Conservation (phyloP, 805 yeast genomes). For the Saturnispora bothae region DNA sequence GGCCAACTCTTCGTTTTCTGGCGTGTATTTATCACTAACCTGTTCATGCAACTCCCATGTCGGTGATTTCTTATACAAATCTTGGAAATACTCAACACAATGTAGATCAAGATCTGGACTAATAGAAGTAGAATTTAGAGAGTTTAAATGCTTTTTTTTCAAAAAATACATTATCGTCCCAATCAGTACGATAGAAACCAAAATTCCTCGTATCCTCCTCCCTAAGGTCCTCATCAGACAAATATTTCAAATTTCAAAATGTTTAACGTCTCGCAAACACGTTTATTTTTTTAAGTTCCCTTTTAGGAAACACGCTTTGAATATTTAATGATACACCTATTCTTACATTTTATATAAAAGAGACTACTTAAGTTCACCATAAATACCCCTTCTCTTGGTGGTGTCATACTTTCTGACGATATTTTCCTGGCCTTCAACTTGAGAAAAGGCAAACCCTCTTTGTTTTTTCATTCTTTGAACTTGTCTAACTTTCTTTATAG, state of each 20-base stretch:
- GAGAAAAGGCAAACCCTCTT: slow-evolving; percentile 97
- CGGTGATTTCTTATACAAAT: slow-evolving; percentile 28
- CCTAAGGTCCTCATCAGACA: too few relatives aligned
- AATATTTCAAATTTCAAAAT: neutral
- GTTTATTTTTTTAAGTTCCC: too few relatives aligned
- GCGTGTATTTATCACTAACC: slow-evolving; percentile 22
- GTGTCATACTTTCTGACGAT: slow-evolving; percentile 92
- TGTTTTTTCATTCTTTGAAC: slow-evolving; percentile 97
- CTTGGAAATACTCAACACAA: slow-evolving; percentile 38
- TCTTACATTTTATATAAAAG: neutral
- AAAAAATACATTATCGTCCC: too few relatives aligned
- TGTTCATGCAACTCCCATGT: slow-evolving; percentile 30
- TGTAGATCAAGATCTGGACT: slow-evolving; percentile 10
- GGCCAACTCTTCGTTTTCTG: slow-evolving; percentile 14
- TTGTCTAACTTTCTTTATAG: slow-evolving; percentile 94
- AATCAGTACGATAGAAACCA: too few relatives aligned
- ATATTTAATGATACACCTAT: neutral
- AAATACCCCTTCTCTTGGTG: slow-evolving; percentile 47
- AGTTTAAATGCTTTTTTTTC: too few relatives aligned
- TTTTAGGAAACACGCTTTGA: too few relatives aligned
- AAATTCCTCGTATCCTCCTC: too few relatives aligned
- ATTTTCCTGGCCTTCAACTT: slow-evolving; percentile 87
- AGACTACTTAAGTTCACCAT: slow-evolving; percentile 24
- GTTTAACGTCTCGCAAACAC: too few relatives aligned
- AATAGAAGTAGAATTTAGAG: neutral